Evolutionary conservation across 805 yeast species (phyloP), one percentile per base, ranked within the genome.

Genomic region (Cyberlindnera samutprakarnensis): DNA sequence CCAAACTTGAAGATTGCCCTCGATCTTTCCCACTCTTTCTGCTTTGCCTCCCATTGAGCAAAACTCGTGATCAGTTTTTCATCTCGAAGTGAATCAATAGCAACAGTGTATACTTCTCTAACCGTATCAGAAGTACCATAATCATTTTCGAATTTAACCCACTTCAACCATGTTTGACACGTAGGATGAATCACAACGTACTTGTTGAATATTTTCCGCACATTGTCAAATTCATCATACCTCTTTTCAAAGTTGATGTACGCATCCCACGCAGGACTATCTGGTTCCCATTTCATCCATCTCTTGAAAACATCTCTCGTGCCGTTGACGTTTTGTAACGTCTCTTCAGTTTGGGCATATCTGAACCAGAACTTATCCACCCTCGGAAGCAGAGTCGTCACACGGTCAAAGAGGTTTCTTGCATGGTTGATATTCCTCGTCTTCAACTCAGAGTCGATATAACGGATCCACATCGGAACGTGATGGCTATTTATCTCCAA

Each of bases 361-460:
- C 76, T 68, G 50, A 72, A 83, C 96, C 97, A 90, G 14, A 90
- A 58, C 52, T 88, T 88, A 46, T 81, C 88, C 4, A 80, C 76
- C 17, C 84, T 63, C 0, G 97, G 97, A 17, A 88, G 59, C 0
- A 74, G 54, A 2, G 75, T 68, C 0, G 82, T 76, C 1, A 86
- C 94, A 26, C 96, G 61, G 32, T 86, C 87, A 19, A 90, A 60
- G 18, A 92, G 46, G 50, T 90, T 88, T 43, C 95, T 62, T 0
- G 96, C 96, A 58, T 88, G 96, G 47, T 85, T 86, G 33, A 86
- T 67, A 44, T 80, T 85, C 39, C 75, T 71, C 23, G 69, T 64
- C 39, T 77, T 71, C 27, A 88, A 59, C 58, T 92, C 97, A 23
- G 75, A 54, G 47, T 85, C 87, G 9, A 84, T 71, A 54, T 92